Percentiles rank a stretch among this genome's conserved stretches.
These are phyloP conservation scores for Thermoascus crustaceus DNA, from an alignment of 2,329 filamentous ascomycete genomes.

Conservation along the genomic window DNA sequence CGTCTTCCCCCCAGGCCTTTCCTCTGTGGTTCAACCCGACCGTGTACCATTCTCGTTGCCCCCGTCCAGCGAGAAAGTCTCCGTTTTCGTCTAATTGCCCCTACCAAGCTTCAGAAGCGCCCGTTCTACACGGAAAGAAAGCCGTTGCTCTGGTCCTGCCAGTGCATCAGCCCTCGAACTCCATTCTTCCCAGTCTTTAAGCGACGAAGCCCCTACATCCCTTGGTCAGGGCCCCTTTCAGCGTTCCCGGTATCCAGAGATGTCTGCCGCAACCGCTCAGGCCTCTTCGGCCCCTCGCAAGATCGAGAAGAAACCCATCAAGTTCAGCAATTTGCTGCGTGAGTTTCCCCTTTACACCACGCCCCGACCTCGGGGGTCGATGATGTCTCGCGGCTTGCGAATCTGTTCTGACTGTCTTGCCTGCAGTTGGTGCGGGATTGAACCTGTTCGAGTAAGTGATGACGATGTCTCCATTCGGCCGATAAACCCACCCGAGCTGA, in stretches of 20 bases:
- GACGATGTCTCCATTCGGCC: neutral
- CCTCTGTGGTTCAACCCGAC: neutral
- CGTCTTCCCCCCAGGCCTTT: neutral
- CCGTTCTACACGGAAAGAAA: no score
- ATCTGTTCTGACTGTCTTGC: slow-evolving; percentile 16
- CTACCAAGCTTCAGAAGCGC: no score
- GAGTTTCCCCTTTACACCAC: slow-evolving; percentile 24
- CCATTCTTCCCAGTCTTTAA: slow-evolving; percentile 20
- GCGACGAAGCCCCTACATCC: slow-evolving; percentile 85
- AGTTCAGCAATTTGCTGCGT: slow-evolving; percentile 96
- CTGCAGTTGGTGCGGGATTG: slow-evolving; percentile 70
- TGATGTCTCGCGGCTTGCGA: no score
- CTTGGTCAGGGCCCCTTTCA: slow-evolving; percentile 93
- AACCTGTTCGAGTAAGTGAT: slow-evolving; percentile 79
- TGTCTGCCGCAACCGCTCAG: slow-evolving; percentile 43
- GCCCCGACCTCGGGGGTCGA: no score
- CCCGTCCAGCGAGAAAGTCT: no score
- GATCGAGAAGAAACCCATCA: slow-evolving; percentile 98
- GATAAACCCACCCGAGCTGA: slow-evolving; percentile 1
- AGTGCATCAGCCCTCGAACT: slow-evolving; percentile 1
- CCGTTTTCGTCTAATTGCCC: no score
- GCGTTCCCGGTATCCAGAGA: slow-evolving; percentile 53
- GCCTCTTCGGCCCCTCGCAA: slow-evolving; percentile 43
- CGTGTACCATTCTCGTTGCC: no score
- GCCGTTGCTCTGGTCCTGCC: slow-evolving; percentile 6